Conservation (phyloP, 2,329 filamentous ascomycete genomes). For the Sordariomycetes sp. region DNA sequence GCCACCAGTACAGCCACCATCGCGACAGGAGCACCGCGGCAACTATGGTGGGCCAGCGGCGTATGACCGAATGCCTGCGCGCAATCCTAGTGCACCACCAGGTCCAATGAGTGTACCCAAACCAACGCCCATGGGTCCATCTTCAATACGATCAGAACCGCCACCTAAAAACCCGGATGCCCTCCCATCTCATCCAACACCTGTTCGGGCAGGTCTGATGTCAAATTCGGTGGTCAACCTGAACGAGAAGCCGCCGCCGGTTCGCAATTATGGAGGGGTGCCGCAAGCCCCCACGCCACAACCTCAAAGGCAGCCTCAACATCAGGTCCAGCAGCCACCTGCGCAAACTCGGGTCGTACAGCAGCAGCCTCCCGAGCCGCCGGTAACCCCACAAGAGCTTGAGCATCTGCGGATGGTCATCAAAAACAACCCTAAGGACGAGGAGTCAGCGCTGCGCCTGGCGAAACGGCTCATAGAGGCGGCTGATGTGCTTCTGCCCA, state of each 20-base stretch:
- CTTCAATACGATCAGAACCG: neutral
- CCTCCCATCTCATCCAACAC: constrained; percentile 52
- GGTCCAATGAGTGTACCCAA: constrained; percentile 11
- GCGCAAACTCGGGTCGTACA: constrained; percentile 14
- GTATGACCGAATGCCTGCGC: constrained; percentile 13
- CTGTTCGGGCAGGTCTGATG: constrained; percentile 54
- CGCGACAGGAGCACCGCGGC: too few species aligned
- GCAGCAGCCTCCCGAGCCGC: constrained; percentile 20
- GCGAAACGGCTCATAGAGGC: constrained; percentile 85
- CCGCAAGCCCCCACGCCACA: constrained; percentile 21
- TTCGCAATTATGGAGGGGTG: constrained; percentile 44
- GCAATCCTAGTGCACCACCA: constrained; percentile 22
- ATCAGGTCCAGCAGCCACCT: constrained; percentile 20
- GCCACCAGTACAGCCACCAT: constrained; percentile 18
- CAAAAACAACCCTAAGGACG: constrained; percentile 64
- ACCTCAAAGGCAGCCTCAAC: constrained; percentile 10
- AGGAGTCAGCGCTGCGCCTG: constrained; percentile 59
- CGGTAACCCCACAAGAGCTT: constrained; percentile 71
- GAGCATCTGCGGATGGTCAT: constrained; percentile 62
- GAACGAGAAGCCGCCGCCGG: constrained; percentile 47
- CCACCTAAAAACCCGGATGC: constrained; percentile 26
- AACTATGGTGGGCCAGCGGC: constrained; percentile 7
- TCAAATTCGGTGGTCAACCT: constrained; percentile 46
- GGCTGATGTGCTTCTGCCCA: constrained; percentile 60
- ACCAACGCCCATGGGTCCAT: constrained; percentile 5